Evolutionary conservation across 306 rosid genomes (phyloP).

Genomic region (Trifolium subterraneum): DNA sequence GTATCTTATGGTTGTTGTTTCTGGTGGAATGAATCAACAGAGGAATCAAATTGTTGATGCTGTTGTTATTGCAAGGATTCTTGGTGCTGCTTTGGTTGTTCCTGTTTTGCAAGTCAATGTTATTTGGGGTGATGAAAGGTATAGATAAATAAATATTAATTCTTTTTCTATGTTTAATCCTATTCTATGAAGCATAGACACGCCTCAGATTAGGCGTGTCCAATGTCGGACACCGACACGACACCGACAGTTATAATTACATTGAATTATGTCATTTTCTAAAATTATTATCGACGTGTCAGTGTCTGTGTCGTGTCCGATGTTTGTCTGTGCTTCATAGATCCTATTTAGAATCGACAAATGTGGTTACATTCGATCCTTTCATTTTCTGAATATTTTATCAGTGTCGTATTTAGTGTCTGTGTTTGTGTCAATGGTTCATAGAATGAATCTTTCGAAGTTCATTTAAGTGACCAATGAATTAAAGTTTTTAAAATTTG

Average conservation of each 20-base stretch:
- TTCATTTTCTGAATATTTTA: neutral
- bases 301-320: too few relatives aligned
- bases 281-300: too few relatives aligned
- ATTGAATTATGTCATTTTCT: too few relatives aligned
- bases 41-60: conserved; percentile 99
- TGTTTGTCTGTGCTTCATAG: too few relatives aligned
- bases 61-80: conserved; percentile 95
- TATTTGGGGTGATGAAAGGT: conserved; percentile 99
- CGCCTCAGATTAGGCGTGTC: too few relatives aligned
- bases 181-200: too few relatives aligned
- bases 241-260: too few relatives aligned
- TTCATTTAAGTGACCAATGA: too few relatives aligned
- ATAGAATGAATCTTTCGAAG: too few relatives aligned
- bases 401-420: neutral
- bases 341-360: neutral
- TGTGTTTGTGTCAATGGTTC: too few relatives aligned
- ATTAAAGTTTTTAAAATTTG: too few relatives aligned
- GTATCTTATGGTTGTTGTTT: conserved; percentile 84
- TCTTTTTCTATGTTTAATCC: neutral
- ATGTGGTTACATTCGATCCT: neutral
- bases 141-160: neutral
- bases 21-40: conserved; percentile 99
- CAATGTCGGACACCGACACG: too few relatives aligned
- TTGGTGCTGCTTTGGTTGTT: conserved; percentile 92
- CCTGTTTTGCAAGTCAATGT: conserved; percentile 95